Evolutionary conservation across 148 eudicot species (phyloP).

Genomic region (Pharnaceum exiguum): DNA sequence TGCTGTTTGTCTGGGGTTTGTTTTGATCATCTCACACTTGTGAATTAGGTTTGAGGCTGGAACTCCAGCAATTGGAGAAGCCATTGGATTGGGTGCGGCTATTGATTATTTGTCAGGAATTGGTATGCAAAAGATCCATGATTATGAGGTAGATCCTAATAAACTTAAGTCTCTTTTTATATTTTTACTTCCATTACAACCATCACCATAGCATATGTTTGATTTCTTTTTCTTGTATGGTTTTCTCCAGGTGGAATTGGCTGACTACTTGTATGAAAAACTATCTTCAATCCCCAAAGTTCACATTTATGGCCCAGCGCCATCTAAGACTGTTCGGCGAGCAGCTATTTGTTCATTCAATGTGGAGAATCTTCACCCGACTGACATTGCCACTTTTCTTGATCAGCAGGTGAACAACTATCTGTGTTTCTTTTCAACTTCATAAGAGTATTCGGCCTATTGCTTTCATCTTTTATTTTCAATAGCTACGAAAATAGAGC

Average conservation of each 20-base stretch:
- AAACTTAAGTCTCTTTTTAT: too few species aligned
- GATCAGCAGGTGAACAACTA: slow-evolving; percentile 65
- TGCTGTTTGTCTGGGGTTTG: not conserved
- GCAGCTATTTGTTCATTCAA: slow-evolving; percentile 93
- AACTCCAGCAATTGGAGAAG: slow-evolving; percentile 97
- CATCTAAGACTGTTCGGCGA: slow-evolving; percentile 56
- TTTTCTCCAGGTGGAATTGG: slow-evolving; percentile 58
- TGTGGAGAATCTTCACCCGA: slow-evolving; percentile 70
- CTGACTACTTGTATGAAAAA: slow-evolving; percentile 57
- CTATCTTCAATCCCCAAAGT: slow-evolving; percentile 57
- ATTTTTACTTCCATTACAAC: not conserved
- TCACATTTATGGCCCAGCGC: slow-evolving; percentile 76
- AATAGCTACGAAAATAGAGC: not conserved
- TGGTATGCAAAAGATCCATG: slow-evolving; percentile 96
- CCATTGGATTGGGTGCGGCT: slow-evolving; percentile 96
- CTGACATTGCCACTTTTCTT: slow-evolving; percentile 81
- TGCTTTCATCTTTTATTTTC: too few species aligned
- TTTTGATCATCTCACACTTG: too few species aligned
- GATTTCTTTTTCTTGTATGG: not conserved
- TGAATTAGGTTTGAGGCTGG: slow-evolving; percentile 92
- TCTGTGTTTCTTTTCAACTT: not conserved
- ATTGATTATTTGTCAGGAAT: slow-evolving; percentile 87
- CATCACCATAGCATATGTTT: not conserved
- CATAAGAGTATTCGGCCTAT: too few species aligned
- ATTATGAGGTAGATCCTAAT: slow-evolving; percentile 99